Conservation (phyloP, 169 alveolate species). For the Condylostoma magnum region DNA sequence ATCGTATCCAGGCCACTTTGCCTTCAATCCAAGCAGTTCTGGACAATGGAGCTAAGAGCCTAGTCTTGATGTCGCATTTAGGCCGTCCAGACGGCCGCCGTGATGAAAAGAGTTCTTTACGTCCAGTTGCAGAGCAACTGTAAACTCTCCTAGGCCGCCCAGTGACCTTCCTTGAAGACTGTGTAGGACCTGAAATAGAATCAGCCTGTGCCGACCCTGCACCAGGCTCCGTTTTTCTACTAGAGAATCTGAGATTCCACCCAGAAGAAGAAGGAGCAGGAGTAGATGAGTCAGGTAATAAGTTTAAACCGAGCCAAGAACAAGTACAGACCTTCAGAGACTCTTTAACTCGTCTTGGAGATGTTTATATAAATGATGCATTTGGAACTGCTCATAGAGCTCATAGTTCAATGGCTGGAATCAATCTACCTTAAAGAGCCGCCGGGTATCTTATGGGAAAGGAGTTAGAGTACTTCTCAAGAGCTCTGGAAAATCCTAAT, state of each 20-base stretch:
- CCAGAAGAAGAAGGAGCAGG: conserved; percentile 97
- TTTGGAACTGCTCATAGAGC: conserved; percentile 99
- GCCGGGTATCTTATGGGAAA: conserved; percentile 95
- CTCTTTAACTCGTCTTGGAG: conserved; percentile 91
- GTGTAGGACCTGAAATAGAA: conserved; percentile 94
- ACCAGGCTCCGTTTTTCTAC: conserved; percentile 87
- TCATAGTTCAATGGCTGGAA: conserved; percentile 96
- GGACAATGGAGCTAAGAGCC: conserved; percentile 88
- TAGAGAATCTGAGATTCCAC: conserved; percentile 97
- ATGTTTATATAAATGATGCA: conserved; percentile 96
- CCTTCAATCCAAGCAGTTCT: conserved; percentile 92
- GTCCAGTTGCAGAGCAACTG: conserved; percentile 90
- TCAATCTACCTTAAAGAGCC: conserved; percentile 85
- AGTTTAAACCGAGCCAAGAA: conserved; percentile 83
- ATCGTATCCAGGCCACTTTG: conserved; percentile 92
- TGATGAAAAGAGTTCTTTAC: conserved; percentile 86
- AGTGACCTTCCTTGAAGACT: conserved; percentile 91
- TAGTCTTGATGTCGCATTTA: conserved; percentile 93
- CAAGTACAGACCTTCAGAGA: conserved; percentile 87
- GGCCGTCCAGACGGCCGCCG: conserved; percentile 97
- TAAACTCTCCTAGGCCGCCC: conserved; percentile 78
- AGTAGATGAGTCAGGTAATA: conserved; percentile 88
- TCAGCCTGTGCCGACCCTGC: conserved; percentile 80
- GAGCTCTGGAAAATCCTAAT: conserved; percentile 92
- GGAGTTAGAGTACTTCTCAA: conserved; percentile 95